Conservation (phyloP, 2,329 filamentous ascomycete genomes). For the Akanthomyces dipterigenus region DNA sequence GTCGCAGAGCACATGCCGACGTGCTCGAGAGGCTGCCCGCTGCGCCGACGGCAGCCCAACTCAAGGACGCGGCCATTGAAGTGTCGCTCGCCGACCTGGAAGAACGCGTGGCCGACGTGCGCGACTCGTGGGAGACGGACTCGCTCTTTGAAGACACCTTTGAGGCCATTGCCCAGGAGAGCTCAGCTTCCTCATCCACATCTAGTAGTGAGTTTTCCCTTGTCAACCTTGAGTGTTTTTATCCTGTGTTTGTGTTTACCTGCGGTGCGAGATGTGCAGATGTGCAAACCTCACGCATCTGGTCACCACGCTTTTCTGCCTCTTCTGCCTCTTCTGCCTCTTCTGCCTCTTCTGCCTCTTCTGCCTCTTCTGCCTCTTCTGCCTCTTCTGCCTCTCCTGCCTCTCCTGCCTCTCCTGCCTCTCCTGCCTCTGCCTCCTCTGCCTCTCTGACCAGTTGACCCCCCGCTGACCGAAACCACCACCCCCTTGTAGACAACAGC, state of each 20-base stretch:
- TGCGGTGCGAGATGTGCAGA: too few relatives aligned
- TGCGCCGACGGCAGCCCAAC: slow-evolving; percentile 28
- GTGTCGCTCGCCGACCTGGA: slow-evolving; percentile 40
- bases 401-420: too few relatives aligned
- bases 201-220: slow-evolving; percentile 36
- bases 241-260: too few relatives aligned
- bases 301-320: too few relatives aligned
- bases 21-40: slow-evolving; percentile 29
- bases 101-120: slow-evolving; percentile 43
- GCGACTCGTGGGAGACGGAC: slow-evolving; percentile 56
- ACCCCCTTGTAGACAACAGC: slow-evolving; percentile 23
- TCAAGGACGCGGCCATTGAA: slow-evolving; percentile 29
- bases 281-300: slow-evolving; percentile 10
- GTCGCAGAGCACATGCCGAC: slow-evolving; percentile 28
- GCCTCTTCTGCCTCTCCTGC: too few relatives aligned
- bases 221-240: neutral
- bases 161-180: slow-evolving; percentile 50
- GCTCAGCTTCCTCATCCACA: slow-evolving; percentile 29
- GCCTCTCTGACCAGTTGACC: neutral
- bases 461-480: neutral
- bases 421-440: too few relatives aligned
- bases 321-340: too few relatives aligned
- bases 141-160: slow-evolving; percentile 58
- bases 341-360: too few relatives aligned
- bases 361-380: too few relatives aligned